Conservation (phyloP, 2,329 filamentous ascomycete species). For the Stachybotrys echinatus region DNA sequence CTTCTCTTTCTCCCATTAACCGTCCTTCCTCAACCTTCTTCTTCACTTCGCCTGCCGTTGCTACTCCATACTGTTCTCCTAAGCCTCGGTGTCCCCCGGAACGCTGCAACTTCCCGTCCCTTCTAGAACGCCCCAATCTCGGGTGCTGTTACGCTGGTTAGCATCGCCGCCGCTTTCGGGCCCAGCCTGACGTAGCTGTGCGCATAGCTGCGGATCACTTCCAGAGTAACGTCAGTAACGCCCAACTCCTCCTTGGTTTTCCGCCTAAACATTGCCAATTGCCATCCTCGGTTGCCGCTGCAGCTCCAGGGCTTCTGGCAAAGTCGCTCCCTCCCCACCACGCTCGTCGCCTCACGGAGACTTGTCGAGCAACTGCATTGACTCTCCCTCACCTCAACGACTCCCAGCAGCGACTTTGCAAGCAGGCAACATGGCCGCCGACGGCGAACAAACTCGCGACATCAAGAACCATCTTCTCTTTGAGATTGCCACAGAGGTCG, state of each 20-base stretch:
- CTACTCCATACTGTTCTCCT: too few species aligned
- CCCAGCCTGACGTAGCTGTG: too few species aligned
- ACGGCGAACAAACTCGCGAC: slow-evolving; percentile 53
- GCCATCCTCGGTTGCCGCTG: slow-evolving; percentile 11
- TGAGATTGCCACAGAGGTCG: slow-evolving; percentile 94
- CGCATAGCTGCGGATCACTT: too few species aligned
- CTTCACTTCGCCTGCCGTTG: too few species aligned
- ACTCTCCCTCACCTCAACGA: neutral
- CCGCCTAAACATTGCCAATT: slow-evolving; percentile 12
- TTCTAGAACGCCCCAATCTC: too few species aligned
- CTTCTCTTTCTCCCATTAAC: too few species aligned
- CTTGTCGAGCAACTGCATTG: neutral
- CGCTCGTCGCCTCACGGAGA: slow-evolving; percentile 5
- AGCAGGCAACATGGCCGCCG: slow-evolving; percentile 36
- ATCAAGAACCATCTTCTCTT: slow-evolving; percentile 96
- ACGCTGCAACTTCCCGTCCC: too few species aligned
- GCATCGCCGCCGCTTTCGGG: too few species aligned
- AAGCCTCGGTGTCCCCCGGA: too few species aligned
- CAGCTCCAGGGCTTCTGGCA: slow-evolving; percentile 16
- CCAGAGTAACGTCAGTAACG: neutral
- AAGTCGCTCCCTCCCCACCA: slow-evolving; percentile 4
- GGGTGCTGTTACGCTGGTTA: too few species aligned
- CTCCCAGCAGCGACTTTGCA: slow-evolving; percentile 5
- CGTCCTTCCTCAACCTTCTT: too few species aligned
- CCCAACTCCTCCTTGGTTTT: too few species aligned